These are phyloP conservation scores for Juglanconis sp. DNA, from an alignment of 2,329 filamentous ascomycete genomes.

Conservation along the genomic window DNA sequence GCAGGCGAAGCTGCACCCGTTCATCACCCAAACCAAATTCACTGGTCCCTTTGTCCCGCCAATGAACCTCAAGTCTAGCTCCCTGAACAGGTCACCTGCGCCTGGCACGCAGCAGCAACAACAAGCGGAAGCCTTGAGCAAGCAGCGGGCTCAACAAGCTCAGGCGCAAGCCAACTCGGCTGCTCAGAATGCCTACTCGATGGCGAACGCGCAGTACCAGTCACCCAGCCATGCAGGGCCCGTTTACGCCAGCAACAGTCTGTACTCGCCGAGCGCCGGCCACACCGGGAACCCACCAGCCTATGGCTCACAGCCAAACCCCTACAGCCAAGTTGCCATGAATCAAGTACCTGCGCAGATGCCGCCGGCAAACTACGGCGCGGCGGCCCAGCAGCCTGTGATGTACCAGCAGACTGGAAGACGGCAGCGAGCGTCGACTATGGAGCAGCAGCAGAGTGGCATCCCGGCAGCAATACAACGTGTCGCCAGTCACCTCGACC, in stretches of 20 bases:
- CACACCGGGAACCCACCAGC: constrained; percentile 67
- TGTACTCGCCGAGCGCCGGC: constrained; percentile 62
- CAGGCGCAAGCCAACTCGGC: constrained; percentile 68
- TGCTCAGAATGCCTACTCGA: constrained; percentile 63
- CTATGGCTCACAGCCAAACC: constrained; percentile 69
- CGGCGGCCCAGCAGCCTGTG: constrained; percentile 44
- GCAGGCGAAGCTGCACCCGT: constrained; percentile 94
- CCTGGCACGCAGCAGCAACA: constrained; percentile 95
- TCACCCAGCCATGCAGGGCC: constrained; percentile 29
- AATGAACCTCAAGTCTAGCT: constrained; percentile 90
- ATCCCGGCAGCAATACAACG: constrained; percentile 91
- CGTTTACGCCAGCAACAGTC: constrained; percentile 60
- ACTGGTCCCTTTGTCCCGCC: constrained; percentile 94
- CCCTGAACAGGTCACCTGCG: constrained; percentile 80
- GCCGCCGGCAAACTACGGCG: constrained; percentile 60
- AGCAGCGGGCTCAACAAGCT: constrained; percentile 76
- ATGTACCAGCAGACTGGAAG: constrained; percentile 74
- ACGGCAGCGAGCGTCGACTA: constrained; percentile 88
- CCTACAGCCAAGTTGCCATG: constrained; percentile 73
- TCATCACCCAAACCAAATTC: constrained; percentile 97
- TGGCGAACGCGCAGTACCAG: constrained; percentile 48
- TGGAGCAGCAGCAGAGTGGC: constrained; percentile 91
- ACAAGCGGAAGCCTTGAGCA: constrained; percentile 89
- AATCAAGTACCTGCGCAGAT: constrained; percentile 65
- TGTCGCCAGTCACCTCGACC: constrained; percentile 93